phyloP scores from a whole-genome alignment of 148 eudicot species.

The Silene latifolia region DNA sequence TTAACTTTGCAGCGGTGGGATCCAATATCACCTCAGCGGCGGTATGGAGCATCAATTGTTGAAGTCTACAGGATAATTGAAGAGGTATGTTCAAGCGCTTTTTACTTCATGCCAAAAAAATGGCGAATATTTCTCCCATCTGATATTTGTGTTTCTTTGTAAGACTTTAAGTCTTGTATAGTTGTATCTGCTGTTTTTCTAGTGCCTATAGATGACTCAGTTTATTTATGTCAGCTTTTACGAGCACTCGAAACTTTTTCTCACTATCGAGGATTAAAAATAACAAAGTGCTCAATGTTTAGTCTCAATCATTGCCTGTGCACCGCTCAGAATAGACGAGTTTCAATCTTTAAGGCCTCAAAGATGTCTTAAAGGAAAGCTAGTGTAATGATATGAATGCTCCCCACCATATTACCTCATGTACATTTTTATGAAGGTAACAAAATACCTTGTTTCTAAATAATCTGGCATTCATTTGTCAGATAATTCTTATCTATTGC shows the following conservation, averaged over 20 bases:
- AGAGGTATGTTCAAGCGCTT: slow-evolving; percentile 54
- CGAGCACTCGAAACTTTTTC: too few species aligned
- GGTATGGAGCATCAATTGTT: slow-evolving; percentile 96
- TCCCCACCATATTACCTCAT: background rate
- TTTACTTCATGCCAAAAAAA: slow-evolving; percentile 11
- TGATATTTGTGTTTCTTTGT: background rate
- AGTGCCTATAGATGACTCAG: background rate
- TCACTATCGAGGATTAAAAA: background rate
- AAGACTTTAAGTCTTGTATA: background rate
- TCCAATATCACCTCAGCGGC: slow-evolving; percentile 86
- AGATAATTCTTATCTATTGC: too few species aligned
- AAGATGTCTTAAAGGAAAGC: background rate
- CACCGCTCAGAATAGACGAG: background rate
- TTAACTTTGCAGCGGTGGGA: slow-evolving; percentile 67
- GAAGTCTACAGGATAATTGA: slow-evolving; percentile 98
- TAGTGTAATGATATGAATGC: slow-evolving; percentile 8
- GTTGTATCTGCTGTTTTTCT: background rate
- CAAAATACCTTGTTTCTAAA: background rate
- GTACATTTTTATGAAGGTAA: background rate
- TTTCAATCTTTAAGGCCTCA: background rate
- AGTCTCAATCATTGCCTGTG: background rate
- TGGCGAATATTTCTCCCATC: background rate
- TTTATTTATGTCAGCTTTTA: background rate
- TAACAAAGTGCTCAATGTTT: background rate
- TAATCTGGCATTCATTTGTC: background rate